These are phyloP conservation scores for Neofusicoccum sp. DNA, from an alignment of 2,329 filamentous ascomycete species.

Conservation along the genomic window DNA sequence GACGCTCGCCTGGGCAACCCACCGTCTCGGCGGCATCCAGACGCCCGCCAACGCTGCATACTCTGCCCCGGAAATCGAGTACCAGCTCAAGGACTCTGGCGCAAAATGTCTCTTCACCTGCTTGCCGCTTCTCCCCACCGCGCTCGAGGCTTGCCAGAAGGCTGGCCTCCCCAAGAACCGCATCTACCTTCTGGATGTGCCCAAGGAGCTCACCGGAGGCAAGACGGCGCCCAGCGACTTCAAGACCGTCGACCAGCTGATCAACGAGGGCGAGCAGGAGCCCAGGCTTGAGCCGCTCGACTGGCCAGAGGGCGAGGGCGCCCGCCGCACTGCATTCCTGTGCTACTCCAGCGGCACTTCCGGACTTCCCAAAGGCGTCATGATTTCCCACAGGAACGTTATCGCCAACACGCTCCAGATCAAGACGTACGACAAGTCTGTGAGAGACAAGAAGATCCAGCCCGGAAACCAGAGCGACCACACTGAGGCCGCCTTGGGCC, in stretches of 20 bases:
- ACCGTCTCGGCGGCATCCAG: conserved; percentile 72
- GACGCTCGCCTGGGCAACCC: conserved; percentile 71
- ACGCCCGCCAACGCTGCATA: conserved; percentile 78
- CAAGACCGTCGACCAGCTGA: conserved; percentile 68
- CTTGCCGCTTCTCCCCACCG: conserved; percentile 64
- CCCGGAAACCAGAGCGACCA: conserved; percentile 46
- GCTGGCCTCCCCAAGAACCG: conserved; percentile 64
- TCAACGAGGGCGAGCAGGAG: conserved; percentile 61
- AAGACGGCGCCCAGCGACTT: conserved; percentile 52
- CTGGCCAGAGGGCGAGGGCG: conserved; percentile 67
- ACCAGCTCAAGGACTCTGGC: conserved; percentile 70
- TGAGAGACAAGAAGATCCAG: conserved; percentile 46
- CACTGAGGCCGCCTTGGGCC: conserved; percentile 62
- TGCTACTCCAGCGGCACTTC: conserved; percentile 83
- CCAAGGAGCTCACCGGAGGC: conserved; percentile 56
- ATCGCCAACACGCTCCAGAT: conserved; percentile 75
- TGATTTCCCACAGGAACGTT: conserved; percentile 78
- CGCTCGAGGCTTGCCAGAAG: conserved; percentile 65
- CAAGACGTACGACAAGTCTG: conserved; percentile 50
- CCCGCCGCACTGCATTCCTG: conserved; percentile 71
- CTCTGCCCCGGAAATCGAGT: conserved; percentile 68
- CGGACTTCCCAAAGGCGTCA: conserved; percentile 81
- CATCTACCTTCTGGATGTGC: conserved; percentile 71
- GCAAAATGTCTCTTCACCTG: conserved; percentile 75
- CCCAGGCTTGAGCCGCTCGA: conserved; percentile 58